A percentile compares a stretch with the other conserved stretches of the same genome.
phyloP scores from a whole-genome alignment of 345 rosid species.

The Sisymbrium irio region DNA sequence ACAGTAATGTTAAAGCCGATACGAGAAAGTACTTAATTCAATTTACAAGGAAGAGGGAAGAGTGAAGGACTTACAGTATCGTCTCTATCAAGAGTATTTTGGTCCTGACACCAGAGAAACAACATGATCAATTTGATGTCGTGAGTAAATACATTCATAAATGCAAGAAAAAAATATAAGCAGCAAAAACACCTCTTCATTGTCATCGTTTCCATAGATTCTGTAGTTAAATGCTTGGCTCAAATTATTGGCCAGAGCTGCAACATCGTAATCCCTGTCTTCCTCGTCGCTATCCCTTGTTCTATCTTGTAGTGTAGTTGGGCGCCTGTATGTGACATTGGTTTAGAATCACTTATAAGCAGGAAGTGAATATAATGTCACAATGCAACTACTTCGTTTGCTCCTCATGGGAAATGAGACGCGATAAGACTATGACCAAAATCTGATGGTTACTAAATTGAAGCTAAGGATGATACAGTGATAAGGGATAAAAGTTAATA shows the following conservation, averaged over 20 bases:
- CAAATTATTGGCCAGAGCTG: conserved; percentile 87
- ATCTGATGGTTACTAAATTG: not conserved
- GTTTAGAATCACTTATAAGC: not conserved
- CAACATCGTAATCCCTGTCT: conserved; percentile 90
- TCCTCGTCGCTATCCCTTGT: conserved; percentile 91
- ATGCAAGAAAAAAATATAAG: not conserved
- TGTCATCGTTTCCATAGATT: conserved; percentile 77
- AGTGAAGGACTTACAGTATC: conserved; percentile 52
- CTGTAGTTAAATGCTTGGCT: conserved; percentile 90
- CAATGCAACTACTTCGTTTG: conserved; percentile 2
- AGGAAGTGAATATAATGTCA: not conserved
- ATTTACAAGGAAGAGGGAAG: not conserved
- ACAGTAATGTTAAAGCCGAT: no score
- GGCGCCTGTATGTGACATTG: conserved; percentile 61
- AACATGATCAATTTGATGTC: not conserved
- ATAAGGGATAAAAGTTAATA: conserved; percentile 7
- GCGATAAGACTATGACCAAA: not conserved
- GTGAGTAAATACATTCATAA: not conserved
- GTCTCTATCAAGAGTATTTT: conserved; percentile 70
- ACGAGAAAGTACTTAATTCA: not conserved
- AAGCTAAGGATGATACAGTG: not conserved
- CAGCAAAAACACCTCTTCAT: conserved; percentile 62
- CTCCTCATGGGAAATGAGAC: not conserved
- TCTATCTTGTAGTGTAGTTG: conserved; percentile 90
- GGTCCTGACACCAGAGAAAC: conserved; percentile 52